Percentiles rank a stretch among this genome's conserved stretches.
Evolutionary conservation across 495 filamentous ascomycete species (phyloP).

Genomic region (Endocarpon pusillum): DNA sequence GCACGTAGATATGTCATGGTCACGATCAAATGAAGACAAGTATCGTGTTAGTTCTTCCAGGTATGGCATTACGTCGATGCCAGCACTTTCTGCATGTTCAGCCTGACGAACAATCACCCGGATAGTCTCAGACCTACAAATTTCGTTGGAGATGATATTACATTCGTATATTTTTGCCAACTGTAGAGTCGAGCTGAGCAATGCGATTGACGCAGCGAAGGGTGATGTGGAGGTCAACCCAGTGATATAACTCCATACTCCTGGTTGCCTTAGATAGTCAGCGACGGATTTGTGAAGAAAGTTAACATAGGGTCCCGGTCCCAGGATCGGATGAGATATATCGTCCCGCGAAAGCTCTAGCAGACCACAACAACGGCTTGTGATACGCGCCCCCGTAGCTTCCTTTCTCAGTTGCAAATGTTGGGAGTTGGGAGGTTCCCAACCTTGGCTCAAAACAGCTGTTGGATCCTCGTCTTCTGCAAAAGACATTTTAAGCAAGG

Average conservation of each 20-base stretch:
- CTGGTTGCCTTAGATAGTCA: not conserved
- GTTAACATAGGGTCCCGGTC: not conserved
- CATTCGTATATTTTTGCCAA: not conserved
- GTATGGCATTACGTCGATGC: no score
- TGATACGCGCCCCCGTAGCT: not conserved
- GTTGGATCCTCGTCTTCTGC: not conserved
- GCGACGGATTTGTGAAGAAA: not conserved
- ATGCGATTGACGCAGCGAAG: not conserved
- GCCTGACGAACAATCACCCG: no score
- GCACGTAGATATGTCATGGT: no score
- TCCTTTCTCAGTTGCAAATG: not conserved
- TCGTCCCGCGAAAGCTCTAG: no score
- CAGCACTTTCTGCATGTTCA: no score
- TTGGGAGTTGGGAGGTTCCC: not conserved
- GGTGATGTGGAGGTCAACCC: not conserved
- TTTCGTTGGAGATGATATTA: no score
- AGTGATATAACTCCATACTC: not conserved
- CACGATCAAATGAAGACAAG: no score
- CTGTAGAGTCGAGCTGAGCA: not conserved
- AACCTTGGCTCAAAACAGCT: not conserved
- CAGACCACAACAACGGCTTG: not conserved
- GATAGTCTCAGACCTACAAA: no score
- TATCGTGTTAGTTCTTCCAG: no score
- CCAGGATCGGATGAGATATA: not conserved
- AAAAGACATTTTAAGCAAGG: not conserved